Conservation (phyloP, 2,329 filamentous ascomycete species). For the Venturiaceae sp. region DNA sequence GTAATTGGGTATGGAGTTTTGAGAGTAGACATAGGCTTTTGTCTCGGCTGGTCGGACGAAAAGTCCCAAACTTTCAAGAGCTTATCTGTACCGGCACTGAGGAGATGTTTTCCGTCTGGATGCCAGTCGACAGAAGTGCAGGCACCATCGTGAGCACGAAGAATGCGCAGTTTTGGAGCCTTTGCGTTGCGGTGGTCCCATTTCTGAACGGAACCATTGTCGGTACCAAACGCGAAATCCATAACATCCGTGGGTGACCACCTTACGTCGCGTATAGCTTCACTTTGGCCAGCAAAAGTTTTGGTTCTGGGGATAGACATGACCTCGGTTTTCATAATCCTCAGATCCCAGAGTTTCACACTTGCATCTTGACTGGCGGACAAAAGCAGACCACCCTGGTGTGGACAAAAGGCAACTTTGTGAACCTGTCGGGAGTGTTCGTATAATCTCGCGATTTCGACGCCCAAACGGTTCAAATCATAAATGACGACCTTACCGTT, state of each 20-base stretch:
- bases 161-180: conserved; percentile 48
- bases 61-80: conserved; percentile 56
- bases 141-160: conserved; percentile 46
- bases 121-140: conserved; percentile 59
- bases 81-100: conserved; percentile 52
- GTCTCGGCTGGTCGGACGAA: conserved; percentile 29
- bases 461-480: conserved; percentile 49
- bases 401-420: conserved; percentile 55
- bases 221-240: conserved; percentile 55
- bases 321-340: conserved; percentile 41
- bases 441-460: conserved; percentile 52
- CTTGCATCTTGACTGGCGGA: conserved; percentile 57
- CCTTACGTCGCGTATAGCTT: conserved; percentile 52
- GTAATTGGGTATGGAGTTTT: conserved; percentile 52
- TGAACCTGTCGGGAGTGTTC: conserved; percentile 58
- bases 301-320: conserved; percentile 45
- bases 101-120: conserved; percentile 54
- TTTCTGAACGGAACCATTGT: conserved; percentile 52
- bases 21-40: conserved; percentile 49
- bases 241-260: conserved; percentile 56
- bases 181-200: conserved; percentile 53
- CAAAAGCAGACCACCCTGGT: conserved; percentile 48
- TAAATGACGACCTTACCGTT: conserved; percentile 58
- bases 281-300: conserved; percentile 46
- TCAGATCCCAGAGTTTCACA: conserved; percentile 55